Evolutionary conservation across 139 green algal genomes (phyloP).

Genomic region (Closterium sp.): DNA sequence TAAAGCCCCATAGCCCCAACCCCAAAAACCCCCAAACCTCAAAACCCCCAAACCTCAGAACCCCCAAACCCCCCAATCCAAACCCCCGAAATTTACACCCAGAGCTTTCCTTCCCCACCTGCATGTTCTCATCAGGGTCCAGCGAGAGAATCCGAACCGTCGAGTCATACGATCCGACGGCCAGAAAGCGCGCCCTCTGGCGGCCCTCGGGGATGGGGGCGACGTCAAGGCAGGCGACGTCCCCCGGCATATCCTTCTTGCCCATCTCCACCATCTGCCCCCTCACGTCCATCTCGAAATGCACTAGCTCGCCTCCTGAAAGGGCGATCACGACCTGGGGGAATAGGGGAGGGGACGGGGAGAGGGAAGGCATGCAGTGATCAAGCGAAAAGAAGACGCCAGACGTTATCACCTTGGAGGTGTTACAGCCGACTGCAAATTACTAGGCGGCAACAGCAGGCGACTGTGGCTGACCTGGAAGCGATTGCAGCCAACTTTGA

Average conservation of each 20-base stretch:
- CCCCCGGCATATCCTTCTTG: slow-evolving; percentile 88
- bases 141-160: slow-evolving; percentile 87
- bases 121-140: slow-evolving; percentile 78
- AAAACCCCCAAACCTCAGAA: too few relatives aligned
- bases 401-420: too few relatives aligned
- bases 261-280: slow-evolving; percentile 86
- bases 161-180: slow-evolving; percentile 80
- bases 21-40: too few relatives aligned
- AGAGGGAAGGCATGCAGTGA: too few relatives aligned
- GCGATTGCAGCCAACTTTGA: slow-evolving; percentile 52
- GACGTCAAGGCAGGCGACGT: slow-evolving; percentile 84
- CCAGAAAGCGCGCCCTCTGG: slow-evolving; percentile 79
- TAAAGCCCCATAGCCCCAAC: too few relatives aligned
- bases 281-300: slow-evolving; percentile 90
- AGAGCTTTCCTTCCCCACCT: not conserved
- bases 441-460: slow-evolving; percentile 31
- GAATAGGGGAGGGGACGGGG: too few relatives aligned
- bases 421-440: too few relatives aligned
- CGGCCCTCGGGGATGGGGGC: slow-evolving; percentile 76
- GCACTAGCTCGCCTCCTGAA: slow-evolving; percentile 86
- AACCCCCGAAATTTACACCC: not conserved
- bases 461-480: slow-evolving; percentile 32
- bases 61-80: not conserved
- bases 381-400: too few relatives aligned
- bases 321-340: slow-evolving; percentile 69